Evolutionary conservation across 306 rosid genomes (phyloP).

Genomic region (Lupinus albus): DNA sequence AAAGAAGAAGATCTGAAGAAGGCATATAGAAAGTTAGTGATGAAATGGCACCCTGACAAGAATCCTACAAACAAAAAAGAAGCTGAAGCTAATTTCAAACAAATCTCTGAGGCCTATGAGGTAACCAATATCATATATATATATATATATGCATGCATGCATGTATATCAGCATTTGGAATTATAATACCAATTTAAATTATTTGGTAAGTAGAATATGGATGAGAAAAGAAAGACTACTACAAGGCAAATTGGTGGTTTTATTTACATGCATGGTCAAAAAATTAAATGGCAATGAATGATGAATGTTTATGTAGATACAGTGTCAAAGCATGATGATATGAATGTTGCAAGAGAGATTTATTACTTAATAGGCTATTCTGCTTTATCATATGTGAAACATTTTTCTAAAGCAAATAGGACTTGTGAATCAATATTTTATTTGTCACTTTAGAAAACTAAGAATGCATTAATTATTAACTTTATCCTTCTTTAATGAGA

Average conservation of each 20-base stretch:
- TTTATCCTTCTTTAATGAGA: too few species aligned
- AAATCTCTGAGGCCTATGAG: constrained; percentile 96
- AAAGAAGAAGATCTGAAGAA: constrained; percentile 94
- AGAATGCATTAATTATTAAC: too few species aligned
- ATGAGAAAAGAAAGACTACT: background rate
- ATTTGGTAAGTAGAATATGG: background rate
- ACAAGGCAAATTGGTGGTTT: background rate
- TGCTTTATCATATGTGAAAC: background rate
- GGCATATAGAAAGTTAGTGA: constrained; percentile 82
- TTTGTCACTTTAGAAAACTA: too few species aligned
- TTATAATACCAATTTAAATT: background rate
- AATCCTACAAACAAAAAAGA: constrained; percentile 80
- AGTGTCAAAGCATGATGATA: constrained; percentile 15
- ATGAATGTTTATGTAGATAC: background rate
- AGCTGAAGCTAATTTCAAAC: constrained; percentile 96
- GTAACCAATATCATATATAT: constrained; percentile 42
- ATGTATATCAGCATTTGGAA: background rate
- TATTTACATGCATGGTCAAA: background rate
- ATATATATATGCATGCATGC: too few species aligned
- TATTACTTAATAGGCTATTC: background rate
- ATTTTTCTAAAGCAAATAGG: background rate
- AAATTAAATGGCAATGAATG: background rate
- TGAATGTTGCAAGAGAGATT: constrained; percentile 17
- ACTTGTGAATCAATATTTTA: background rate
- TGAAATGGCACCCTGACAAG: constrained; percentile 99